These are phyloP conservation scores for Salix koriyanagi DNA, from an alignment of 345 rosid genomes.

Conservation along the genomic window DNA sequence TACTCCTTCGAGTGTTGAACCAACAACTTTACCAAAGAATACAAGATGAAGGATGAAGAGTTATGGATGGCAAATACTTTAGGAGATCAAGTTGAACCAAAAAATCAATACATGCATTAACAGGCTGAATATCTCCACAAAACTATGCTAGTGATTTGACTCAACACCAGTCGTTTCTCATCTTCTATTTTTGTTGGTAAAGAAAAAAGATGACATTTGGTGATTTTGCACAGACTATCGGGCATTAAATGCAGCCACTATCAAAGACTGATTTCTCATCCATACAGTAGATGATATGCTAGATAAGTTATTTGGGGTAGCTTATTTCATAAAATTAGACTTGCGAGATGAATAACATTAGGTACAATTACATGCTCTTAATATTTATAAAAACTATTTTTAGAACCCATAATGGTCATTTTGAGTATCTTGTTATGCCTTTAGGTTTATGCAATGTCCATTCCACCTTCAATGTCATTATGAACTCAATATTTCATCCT, in stretches of 20 bases:
- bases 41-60: too few relatives aligned
- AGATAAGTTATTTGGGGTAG: neutral
- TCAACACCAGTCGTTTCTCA: neutral
- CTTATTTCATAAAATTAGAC: neutral
- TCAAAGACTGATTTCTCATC: neutral
- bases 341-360: neutral
- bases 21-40: too few relatives aligned
- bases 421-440: neutral
- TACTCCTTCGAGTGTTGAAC: too few relatives aligned
- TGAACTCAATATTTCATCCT: neutral
- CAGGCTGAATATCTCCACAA: too few relatives aligned
- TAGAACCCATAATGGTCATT: neutral
- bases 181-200: neutral
- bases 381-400: neutral
- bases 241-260: neutral
- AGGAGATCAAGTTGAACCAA: too few relatives aligned
- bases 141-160: neutral
- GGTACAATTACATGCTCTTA: neutral
- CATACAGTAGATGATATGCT: neutral
- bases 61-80: too few relatives aligned
- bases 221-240: neutral
- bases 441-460: neutral
- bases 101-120: too few relatives aligned
- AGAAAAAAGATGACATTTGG: neutral
- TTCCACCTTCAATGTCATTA: neutral